phyloP scores from a whole-genome alignment of 2,329 filamentous ascomycete species.

The Fusarium palustre region DNA sequence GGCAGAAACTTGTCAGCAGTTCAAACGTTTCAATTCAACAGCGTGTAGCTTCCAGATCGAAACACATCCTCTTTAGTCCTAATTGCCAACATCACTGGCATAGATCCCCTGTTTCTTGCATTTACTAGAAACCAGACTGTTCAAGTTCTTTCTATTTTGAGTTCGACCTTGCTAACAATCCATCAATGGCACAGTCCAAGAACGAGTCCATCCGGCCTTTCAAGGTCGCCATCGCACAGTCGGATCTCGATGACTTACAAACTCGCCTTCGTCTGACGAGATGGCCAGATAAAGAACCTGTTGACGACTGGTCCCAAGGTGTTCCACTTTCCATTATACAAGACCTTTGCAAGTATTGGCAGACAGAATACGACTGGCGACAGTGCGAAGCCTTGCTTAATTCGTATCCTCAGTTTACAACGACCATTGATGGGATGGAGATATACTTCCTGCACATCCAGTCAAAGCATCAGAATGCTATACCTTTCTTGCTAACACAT shows the following conservation, averaged over 20 bases:
- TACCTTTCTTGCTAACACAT: slow-evolving; percentile 16
- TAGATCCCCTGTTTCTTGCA: rapidly evolving
- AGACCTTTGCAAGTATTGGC: slow-evolving; percentile 13
- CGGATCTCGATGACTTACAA: slow-evolving; percentile 5
- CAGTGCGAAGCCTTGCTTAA: slow-evolving; percentile 9
- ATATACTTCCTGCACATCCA: slow-evolving; percentile 18
- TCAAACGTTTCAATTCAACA: background rate
- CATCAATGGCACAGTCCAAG: background rate
- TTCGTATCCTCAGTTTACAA: slow-evolving; percentile 15
- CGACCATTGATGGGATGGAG: slow-evolving; percentile 6
- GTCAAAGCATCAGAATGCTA: slow-evolving; percentile 4
- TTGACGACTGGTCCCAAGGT: slow-evolving; percentile 19
- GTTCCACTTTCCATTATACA: background rate
- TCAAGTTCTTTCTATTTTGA: background rate
- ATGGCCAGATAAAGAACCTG: slow-evolving; percentile 17
- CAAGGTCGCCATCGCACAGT: slow-evolving; percentile 1
- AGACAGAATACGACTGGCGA: slow-evolving; percentile 15
- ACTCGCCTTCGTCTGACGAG: slow-evolving; percentile 3
- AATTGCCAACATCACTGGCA: background rate
- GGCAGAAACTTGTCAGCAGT: background rate
- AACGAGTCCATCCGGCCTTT: background rate
- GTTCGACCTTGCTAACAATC: no score
- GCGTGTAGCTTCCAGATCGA: background rate
- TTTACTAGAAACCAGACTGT: background rate
- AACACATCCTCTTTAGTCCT: background rate